A percentile compares a stretch with the other conserved stretches of the same genome.
phyloP scores from a whole-genome alignment of 805 yeast genomes.

The Sugiyamaella floridensis region DNA sequence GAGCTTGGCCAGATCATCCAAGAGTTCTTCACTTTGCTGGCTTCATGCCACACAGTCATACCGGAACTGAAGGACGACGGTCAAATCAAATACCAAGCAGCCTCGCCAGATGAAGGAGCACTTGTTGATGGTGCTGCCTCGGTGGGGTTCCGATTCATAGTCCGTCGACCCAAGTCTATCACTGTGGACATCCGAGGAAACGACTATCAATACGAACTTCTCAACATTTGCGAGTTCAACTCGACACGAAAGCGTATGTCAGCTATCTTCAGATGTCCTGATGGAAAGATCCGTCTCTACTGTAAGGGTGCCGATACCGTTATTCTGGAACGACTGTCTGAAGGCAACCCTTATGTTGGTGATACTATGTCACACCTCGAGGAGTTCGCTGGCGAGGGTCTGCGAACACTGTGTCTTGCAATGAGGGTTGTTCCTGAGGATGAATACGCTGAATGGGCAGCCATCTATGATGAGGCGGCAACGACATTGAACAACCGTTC shows the following conservation, averaged over 20 bases:
- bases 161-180: conserved; percentile 80
- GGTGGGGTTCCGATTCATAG: conserved; percentile 75
- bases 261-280: conserved; percentile 88
- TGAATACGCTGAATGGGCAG: conserved; percentile 70
- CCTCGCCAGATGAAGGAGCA: conserved; percentile 99
- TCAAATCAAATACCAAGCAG: conserved; percentile 86
- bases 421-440: conserved; percentile 68
- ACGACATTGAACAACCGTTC: conserved; percentile 71
- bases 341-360: conserved; percentile 67
- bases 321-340: conserved; percentile 72
- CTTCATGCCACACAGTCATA: conserved; percentile 95
- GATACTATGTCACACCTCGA: conserved; percentile 82
- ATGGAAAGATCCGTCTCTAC: conserved; percentile 78
- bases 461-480: conserved; percentile 66
- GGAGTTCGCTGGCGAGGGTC: conserved; percentile 94
- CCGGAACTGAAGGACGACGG: conserved; percentile 60
- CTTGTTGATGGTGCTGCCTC: conserved; percentile 92
- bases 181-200: conserved; percentile 52
- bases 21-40: conserved; percentile 73
- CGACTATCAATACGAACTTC: conserved; percentile 59
- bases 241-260: conserved; percentile 98
- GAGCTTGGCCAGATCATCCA: conserved; percentile 42
- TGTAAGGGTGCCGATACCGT: conserved; percentile 99
- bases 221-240: conserved; percentile 92
- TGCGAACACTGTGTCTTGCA: conserved; percentile 91